Evolutionary conservation across 495 filamentous ascomycete genomes (phyloP).

Genomic region (Acidiella bohemica): DNA sequence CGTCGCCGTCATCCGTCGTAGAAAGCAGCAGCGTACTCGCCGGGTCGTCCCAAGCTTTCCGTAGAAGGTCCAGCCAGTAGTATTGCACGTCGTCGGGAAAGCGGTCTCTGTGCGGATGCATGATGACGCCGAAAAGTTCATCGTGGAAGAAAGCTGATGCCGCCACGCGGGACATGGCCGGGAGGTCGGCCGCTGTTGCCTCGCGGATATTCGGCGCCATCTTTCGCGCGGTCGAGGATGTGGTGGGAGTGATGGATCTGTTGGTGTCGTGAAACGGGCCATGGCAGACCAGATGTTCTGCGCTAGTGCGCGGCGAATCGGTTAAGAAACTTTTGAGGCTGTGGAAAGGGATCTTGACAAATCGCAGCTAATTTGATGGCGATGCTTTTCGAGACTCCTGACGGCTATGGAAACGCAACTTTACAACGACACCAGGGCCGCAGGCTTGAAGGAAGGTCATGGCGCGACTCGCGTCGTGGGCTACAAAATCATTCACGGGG

Average conservation of each 20-base stretch:
- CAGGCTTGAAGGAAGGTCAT: no score
- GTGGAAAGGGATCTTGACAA: no score
- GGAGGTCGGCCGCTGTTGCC: not conserved
- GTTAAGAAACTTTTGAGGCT: no score
- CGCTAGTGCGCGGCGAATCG: no score
- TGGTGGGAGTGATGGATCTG: not conserved
- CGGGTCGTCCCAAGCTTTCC: constrained; percentile 4
- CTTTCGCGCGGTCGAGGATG: not conserved
- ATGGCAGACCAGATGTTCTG: not conserved
- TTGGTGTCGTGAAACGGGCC: not conserved
- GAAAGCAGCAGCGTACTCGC: not conserved
- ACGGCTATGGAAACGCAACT: no score
- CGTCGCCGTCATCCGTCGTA: not conserved
- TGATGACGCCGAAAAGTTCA: constrained; percentile 18
- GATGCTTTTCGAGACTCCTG: no score
- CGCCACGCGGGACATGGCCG: not conserved
- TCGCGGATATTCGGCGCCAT: not conserved
- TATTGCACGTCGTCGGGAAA: constrained; percentile 13
- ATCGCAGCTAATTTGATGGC: no score
- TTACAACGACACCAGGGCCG: no score
- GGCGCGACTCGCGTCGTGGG: no score
- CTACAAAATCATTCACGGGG: no score
- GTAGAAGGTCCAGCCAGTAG: constrained; percentile 9
- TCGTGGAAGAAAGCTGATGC: constrained; percentile 16
- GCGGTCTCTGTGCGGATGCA: constrained; percentile 15